phyloP scores from a whole-genome alignment of 2,329 filamentous ascomycete species.

The Alternaria sp. region DNA sequence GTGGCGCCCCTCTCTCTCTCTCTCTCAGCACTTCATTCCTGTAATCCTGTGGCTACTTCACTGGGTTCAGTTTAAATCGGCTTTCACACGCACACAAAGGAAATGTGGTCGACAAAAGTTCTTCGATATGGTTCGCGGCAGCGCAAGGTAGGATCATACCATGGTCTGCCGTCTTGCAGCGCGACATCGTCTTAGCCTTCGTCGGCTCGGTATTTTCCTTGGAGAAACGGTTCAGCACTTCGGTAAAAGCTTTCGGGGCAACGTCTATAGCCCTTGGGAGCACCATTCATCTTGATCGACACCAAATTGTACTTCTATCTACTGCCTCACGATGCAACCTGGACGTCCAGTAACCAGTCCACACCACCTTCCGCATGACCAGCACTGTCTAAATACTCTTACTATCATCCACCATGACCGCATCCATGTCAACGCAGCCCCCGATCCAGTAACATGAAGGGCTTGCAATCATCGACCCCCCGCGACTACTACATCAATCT shows the following conservation, averaged over 20 bases:
- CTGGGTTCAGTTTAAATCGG: conserved; percentile 52
- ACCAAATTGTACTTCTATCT: conserved; percentile 57
- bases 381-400: conserved; percentile 48
- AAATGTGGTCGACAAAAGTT: conserved; percentile 53
- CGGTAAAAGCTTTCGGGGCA: conserved; percentile 51
- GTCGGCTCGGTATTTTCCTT: conserved; percentile 55
- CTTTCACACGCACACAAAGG: conserved; percentile 44
- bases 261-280: conserved; percentile 46
- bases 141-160: conserved; percentile 46
- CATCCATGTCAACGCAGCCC: conserved; percentile 42
- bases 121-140: conserved; percentile 49
- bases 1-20: conserved; percentile 39
- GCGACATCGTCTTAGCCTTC: conserved; percentile 48
- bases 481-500: conserved; percentile 33
- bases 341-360: conserved; percentile 51
- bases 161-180: conserved; percentile 47
- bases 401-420: conserved; percentile 45
- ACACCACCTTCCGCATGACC: conserved; percentile 48
- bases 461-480: conserved; percentile 35
- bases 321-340: conserved; percentile 49
- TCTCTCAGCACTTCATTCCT: conserved; percentile 43
- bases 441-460: conserved; percentile 35
- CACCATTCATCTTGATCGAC: conserved; percentile 52
- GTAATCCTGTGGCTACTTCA: conserved; percentile 49
- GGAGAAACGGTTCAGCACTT: conserved; percentile 52